Evolutionary conservation across 2,329 filamentous ascomycete genomes (phyloP), one percentile per base, ranked within the genome.

Genomic region (Colletotrichum sublineola): DNA sequence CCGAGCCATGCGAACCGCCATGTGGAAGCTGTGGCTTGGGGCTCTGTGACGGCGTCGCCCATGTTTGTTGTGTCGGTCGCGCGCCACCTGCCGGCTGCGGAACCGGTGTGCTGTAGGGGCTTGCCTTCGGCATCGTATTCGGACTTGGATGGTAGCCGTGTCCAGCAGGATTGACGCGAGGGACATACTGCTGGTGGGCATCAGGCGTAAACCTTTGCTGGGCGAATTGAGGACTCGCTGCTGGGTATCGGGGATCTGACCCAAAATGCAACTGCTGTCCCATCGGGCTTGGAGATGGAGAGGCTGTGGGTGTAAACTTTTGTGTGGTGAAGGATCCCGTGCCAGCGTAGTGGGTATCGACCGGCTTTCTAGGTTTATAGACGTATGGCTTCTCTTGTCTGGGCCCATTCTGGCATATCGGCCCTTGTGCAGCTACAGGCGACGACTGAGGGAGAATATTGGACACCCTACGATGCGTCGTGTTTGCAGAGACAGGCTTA

Each of bases 321-420:
- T 84, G 83, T 5, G 79, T 71, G 11, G 80, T 80, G 58, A 81
- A 84, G 36, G 73, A 57, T 24, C 69, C 62, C 46, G 76, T 68
- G n/a, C 76, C 75, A 68, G 57, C 67, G 46, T 74, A 74, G 9
- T 74, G 75, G 5, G 77, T 64, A 29, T 78, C 78, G 1, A 79
- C 73, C 1, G 83, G 78, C 65, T 82, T 82, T 72, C 82, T 79
- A 1, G 87, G 86, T 74, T 89, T 89, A 78, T 89, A 89, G 44
- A 84, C 81, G 73, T 89, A 89, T 6, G 87, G 87, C 77, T 85
- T 89, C 42, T 85, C 84, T 8, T 80, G 72, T 62, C 80, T 82
- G 9, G 70, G 53, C 1, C 71, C 58, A 3, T 71, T 44, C 2
- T 74, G 50, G 36, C 52, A 52, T 36, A 52, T 52, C 48, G 67